Base-by-base conservation (phyloP, 2,329 filamentous ascomycete species). In the Neofusicoccum kwambonambiense region DNA sequence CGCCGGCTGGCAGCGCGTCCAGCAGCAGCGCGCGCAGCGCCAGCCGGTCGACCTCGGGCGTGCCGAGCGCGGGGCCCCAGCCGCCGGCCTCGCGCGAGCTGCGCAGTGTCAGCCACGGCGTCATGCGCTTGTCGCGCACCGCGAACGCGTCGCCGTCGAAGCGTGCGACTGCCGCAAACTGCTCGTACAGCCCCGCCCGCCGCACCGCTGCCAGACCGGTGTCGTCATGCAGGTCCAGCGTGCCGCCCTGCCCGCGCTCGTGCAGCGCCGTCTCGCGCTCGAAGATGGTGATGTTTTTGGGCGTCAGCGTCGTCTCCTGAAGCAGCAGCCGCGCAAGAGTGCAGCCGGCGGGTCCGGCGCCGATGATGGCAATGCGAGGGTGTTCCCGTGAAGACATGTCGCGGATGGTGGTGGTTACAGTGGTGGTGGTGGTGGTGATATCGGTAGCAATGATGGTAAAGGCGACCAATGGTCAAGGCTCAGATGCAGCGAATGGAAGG, bases 181-280 rank as follows among this genome's bases (percentile, higher is more conserved):
- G 2, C 5, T 34, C 47, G 47, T 50, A 13, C 13, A 50, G 27
- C 22, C 47, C 27, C 12, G n/a, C n/a, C 4, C 22, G 19, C 12
- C 47, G 47, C 22, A 50, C 22, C 22, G 47, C 47, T 5, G 27
- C 27, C 22, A 31, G 47, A 11, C 47, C 47, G 4, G 47, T 50
- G 5, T 50, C n/a, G n/a, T 27, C 22, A 62, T 77, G 76, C 1
- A 79, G 70, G 52, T 79, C 77, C 12, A 78, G 70, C 2, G 72
- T 75, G 61, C 77, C 75, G 63, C 76, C 77, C 67, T 77, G 74
- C 2, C 68, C 68, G 11, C 67, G 62, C 22, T 22, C 22, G 22
- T 3, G 22, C 22, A 22, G 22, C 22, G 22, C 3, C 22, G 22
- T 22, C 22, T 22, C 22, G 22, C 22, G 22, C 63, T 78, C 76